These are phyloP conservation scores for Crucibulum laeve DNA, from an alignment of 768 basidiomycete genomes.

Conservation along the genomic window DNA sequence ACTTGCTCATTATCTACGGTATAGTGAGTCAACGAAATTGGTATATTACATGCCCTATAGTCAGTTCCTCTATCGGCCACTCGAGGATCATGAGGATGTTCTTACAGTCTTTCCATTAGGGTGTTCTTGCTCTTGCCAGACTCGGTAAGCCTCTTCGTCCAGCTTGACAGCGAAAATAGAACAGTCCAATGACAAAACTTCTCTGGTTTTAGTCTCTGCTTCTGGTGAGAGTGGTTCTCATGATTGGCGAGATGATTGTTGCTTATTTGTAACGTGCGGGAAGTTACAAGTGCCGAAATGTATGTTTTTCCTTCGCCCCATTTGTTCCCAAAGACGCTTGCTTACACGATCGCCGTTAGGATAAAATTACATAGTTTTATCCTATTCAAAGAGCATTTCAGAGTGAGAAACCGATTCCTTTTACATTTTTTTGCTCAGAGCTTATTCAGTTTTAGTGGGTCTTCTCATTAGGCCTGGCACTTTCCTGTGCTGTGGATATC, in stretches of 20 bases:
- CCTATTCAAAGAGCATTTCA: not conserved
- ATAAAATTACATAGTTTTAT: not conserved
- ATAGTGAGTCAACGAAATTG: constrained; percentile 21
- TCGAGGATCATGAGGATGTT: not conserved
- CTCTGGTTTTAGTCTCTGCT: not conserved
- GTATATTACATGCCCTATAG: constrained; percentile 18
- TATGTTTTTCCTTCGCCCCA: constrained; percentile 4
- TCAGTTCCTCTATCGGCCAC: constrained; percentile 5
- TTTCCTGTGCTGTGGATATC: constrained; percentile 35
- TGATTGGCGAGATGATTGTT: not conserved
- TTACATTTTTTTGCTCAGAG: not conserved
- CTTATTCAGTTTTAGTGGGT: constrained; percentile 26
- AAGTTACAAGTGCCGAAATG: constrained; percentile 20
- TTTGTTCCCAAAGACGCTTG: constrained; percentile 14
- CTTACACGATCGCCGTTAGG: not conserved
- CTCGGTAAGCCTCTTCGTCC: not conserved
- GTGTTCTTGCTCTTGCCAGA: not conserved
- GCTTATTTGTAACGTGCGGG: not conserved
- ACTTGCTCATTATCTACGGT: not conserved
- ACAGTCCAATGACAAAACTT: no score
- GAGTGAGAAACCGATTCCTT: constrained; percentile 8
- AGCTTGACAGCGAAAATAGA: not conserved
- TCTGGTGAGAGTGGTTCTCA: not conserved
- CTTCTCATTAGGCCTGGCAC: constrained; percentile 39
- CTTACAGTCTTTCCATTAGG: not conserved